A percentile compares a stretch with the other conserved stretches of the same genome.
These are phyloP conservation scores for Volvariella surrecta DNA, from an alignment of 1,284 basidiomycete genomes.

Conservation along the genomic window DNA sequence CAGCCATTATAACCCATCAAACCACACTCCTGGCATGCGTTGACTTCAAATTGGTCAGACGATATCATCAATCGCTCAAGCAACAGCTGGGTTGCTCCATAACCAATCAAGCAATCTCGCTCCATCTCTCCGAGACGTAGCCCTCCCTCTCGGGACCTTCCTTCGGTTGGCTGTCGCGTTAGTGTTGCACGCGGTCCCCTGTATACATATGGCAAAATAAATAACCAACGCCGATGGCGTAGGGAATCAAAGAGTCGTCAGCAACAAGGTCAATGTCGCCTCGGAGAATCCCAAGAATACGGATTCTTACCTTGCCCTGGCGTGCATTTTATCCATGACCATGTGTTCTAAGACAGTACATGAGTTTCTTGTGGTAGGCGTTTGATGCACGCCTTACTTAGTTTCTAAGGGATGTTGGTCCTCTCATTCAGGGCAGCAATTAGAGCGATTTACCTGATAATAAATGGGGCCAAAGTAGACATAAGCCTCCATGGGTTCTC, in stretches of 20 bases:
- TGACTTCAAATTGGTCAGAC: constrained; percentile 94
- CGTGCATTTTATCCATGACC: constrained; percentile 99
- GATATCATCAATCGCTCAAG: constrained; percentile 98
- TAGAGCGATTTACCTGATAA: constrained; percentile 65
- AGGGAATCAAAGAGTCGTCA: constrained; percentile 1
- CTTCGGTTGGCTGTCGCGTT: constrained; percentile 97
- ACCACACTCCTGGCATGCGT: constrained; percentile 93
- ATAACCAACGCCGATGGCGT: background rate
- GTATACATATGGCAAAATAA: constrained; percentile 11
- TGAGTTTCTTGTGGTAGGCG: background rate
- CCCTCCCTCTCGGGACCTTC: constrained; percentile 95
- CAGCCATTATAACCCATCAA: constrained; percentile 96
- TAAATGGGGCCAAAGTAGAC: constrained; percentile 99
- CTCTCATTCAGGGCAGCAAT: background rate
- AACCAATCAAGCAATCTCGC: constrained; percentile 92
- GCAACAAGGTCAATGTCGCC: background rate
- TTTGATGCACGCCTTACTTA: constrained; percentile 44
- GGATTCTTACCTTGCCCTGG: constrained; percentile 72
- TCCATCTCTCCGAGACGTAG: constrained; percentile 99
- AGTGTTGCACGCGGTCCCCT: constrained; percentile 94
- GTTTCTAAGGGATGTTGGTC: constrained; percentile 43
- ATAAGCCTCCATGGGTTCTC: constrained; percentile 93
- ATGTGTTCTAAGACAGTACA: constrained; percentile 65
- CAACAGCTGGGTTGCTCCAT: constrained; percentile 93
- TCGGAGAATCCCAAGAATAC: constrained; percentile 8